Evolutionary conservation across 2,329 filamentous ascomycete species (phyloP), one percentile per base, ranked within the genome.

Genomic region (Neofusicoccum ribis): DNA sequence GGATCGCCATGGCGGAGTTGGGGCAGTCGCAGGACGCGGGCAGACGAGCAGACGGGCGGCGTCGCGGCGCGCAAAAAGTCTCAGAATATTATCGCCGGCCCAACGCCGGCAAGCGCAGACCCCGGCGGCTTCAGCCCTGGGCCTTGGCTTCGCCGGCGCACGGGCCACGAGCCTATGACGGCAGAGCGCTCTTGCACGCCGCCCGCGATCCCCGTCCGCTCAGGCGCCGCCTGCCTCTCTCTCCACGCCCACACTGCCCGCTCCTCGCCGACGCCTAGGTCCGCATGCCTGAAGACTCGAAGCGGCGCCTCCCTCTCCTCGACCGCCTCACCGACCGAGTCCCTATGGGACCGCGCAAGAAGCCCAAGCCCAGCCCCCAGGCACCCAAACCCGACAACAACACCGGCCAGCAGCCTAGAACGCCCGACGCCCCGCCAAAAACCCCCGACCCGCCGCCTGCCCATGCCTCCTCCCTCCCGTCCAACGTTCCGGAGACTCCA

Each of bases 1-100:
- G 92, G 74, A 98, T 94, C 74, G 92, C 93, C 95, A 98, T 98
- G 65, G 70, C 69, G 62, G 64, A 20, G 43, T 46, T 60, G 54
- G 63, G 36, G 67, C 46, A 49, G 63, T 64, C 63, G 17, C 50
- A 20, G 36, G 66, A 58, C 39, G 63, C 68, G 59, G 64, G 20
- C 56, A 65, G 39, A 23, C 12, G 23, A 61, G 20, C 56, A 65
- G 39, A 23, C 12, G 23, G 6, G 17, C 47, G 37, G 41, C 12
- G 34, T 17, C 6, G 50, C 62, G 50, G 41, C 39, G 31, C 11
- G 51, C 63, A 65, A 65, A 65, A 65, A 65, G 63, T 65, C 41
- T 47, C 46, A 51, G 56, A 59, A 44, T 43, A 23, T 31, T 43
- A 39, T 27, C 8, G 12, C 12, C 43, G 37, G 50, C 41, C 14